These are phyloP conservation scores for Clavulina sp. DNA, from an alignment of 768 basidiomycete species.

Conservation along the genomic window DNA sequence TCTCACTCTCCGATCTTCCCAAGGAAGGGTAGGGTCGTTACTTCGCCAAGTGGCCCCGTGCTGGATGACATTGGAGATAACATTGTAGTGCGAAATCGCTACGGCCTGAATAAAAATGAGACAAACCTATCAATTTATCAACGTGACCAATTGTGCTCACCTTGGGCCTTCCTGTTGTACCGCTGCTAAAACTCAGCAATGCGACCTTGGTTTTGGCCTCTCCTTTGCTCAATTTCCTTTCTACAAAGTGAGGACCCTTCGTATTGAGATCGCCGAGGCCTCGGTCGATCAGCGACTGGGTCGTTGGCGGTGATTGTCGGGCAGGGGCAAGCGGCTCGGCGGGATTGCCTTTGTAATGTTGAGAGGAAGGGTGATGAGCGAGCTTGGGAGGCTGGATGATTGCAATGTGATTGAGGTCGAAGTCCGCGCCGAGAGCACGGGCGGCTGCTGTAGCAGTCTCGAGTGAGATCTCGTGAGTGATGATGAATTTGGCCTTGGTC, in stretches of 20 bases:
- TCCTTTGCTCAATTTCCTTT: slow-evolving; percentile 33
- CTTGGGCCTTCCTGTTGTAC: slow-evolving; percentile 51
- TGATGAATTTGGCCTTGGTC: slow-evolving; percentile 9
- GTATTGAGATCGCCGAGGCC: slow-evolving; percentile 25
- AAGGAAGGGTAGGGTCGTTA: slow-evolving; percentile 22
- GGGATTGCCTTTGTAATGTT: slow-evolving; percentile 14
- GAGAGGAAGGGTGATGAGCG: background rate
- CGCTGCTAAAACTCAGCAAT: slow-evolving; percentile 55
- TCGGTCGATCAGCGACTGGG: slow-evolving; percentile 26
- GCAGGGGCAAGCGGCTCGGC: slow-evolving; percentile 15
- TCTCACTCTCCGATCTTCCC: slow-evolving; percentile 27
- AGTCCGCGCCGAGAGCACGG: slow-evolving; percentile 13
- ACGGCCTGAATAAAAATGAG: slow-evolving; percentile 27
- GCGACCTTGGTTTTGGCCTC: slow-evolving; percentile 57
- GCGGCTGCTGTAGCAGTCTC: slow-evolving; percentile 9
- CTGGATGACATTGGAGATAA: slow-evolving; percentile 47
- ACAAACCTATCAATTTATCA: background rate
- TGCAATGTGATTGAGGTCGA: slow-evolving; percentile 14
- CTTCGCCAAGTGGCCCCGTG: slow-evolving; percentile 35
- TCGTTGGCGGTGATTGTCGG: background rate
- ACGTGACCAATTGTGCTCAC: slow-evolving; percentile 1
- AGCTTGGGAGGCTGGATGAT: slow-evolving; percentile 3
- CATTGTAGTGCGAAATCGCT: slow-evolving; percentile 39
- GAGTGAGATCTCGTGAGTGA: slow-evolving; percentile 8
- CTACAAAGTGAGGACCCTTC: slow-evolving; percentile 24